Conservation (phyloP, 129 eudicot genomes). For the Apium graveolens region DNA sequence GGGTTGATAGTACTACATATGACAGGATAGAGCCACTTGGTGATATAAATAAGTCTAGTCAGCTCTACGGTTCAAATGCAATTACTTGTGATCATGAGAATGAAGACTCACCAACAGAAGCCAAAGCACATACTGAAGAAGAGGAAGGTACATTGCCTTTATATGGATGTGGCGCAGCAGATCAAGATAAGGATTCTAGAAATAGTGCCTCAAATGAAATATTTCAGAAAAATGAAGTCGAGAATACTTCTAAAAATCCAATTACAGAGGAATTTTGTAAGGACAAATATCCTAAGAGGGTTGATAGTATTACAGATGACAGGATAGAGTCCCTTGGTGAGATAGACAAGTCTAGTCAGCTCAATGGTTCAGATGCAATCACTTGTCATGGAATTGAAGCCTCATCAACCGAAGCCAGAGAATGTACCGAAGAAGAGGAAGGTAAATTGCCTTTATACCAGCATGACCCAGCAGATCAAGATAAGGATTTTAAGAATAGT, state of each 20-base stretch:
- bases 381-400: conserved; percentile 17
- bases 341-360: background rate
- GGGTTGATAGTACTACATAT: conserved; percentile 6
- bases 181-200: conserved; percentile 7
- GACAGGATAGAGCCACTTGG: conserved; percentile 4
- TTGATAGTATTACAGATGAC: background rate
- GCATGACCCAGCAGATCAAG: conserved; percentile 3
- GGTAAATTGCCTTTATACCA: conserved; percentile 5
- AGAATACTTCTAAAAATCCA: background rate
- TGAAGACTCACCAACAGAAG: conserved; percentile 20
- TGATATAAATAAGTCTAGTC: conserved; percentile 16
- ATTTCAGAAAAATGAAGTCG: background rate
- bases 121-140: conserved; percentile 13
- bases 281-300: background rate
- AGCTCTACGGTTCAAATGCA: conserved; percentile 27
- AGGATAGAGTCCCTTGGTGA: background rate
- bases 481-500: conserved; percentile 5
- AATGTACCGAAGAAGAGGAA: conserved; percentile 21
- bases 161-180: background rate
- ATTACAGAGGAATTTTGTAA: background rate
- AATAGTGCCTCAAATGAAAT: conserved; percentile 17
- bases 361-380: conserved; percentile 29
- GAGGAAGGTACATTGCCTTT: conserved; percentile 15
- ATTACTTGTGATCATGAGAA: conserved; percentile 8
- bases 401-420: conserved; percentile 27